Base-by-base conservation (phyloP, 2,329 filamentous ascomycete species). In the Emydomyces testavorans region DNA sequence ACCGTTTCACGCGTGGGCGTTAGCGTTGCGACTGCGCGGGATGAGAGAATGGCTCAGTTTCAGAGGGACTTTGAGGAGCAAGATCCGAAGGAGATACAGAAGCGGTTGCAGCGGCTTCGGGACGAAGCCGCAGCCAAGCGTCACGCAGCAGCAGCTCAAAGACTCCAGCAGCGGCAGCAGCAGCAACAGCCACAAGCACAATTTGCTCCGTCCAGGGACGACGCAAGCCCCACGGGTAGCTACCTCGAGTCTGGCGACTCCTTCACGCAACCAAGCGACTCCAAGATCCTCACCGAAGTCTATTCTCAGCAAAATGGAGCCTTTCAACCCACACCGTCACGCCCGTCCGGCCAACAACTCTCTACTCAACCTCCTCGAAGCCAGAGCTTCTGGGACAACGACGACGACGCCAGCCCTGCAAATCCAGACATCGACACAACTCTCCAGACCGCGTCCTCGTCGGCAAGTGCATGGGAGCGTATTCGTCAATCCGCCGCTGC, bases 391-490 rank as follows among this genome's bases (percentile, higher is more conserved):
- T 63, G 65, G 50, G 61, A 60, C n/a, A n/a, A n/a, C 24, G 59
- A 67, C 49, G 63, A 62, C 34, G 62, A 67, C 50, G 63, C 64
- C 3, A 66, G 37, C 62, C 65, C 51, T 52, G 58, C 20, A 48
- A 45, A 40, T 29, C 34, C 51, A 26, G 46, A 40, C 4, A 18
- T 46, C 15, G 42, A 36, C 21, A 32, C 26, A 18, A 24, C 42
- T 15, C 35, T 54, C 13, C n/a, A 39, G 16, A 31, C 41, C 4
- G 26, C 49, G 7, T 35, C 46, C 47, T 2, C 38, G 53, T 13
- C 42, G 16, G 61, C 62, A 7, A 64, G 62, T 52, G 58, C 61
- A 20, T 69, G 66, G 66, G 65, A 64, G 11, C 62, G 64, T 8
- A 59, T 69, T 31, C 56, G 66, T 26, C 44, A 41, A 43, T 32